phyloP scores from a whole-genome alignment of 768 basidiomycete species.

The Goffeauzyma gilvescens region DNA sequence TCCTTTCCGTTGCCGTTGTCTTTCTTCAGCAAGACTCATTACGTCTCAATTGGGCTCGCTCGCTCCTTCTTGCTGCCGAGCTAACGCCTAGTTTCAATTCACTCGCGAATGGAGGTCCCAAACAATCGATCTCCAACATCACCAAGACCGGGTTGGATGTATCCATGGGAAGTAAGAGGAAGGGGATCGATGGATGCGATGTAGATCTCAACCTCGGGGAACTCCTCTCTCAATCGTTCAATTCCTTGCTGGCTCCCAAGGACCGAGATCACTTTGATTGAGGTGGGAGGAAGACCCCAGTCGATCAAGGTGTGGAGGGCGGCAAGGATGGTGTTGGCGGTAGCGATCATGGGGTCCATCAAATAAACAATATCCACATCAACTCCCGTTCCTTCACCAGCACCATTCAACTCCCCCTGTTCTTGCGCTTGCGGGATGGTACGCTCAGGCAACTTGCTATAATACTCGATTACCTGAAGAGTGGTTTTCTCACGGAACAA shows the following conservation, averaged over 20 bases:
- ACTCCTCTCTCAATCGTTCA: conserved; percentile 43
- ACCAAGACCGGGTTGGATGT: conserved; percentile 76
- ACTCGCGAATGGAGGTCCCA: too few relatives aligned
- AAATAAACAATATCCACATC: conserved; percentile 70
- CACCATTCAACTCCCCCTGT: too few relatives aligned
- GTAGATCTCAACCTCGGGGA: conserved; percentile 79
- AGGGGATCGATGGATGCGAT: conserved; percentile 61
- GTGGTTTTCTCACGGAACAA: conserved; percentile 52
- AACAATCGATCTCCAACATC: conserved; percentile 53
- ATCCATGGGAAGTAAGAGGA: conserved; percentile 49
- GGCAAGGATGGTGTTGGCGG: conserved; percentile 77
- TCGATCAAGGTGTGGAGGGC: conserved; percentile 48
- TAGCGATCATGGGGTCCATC: conserved; percentile 81
- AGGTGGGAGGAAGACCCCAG: conserved; percentile 37
- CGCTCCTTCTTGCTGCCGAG: too few relatives aligned
- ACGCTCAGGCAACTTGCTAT: conserved; percentile 58
- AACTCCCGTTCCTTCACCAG: too few relatives aligned
- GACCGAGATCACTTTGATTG: conserved; percentile 64
- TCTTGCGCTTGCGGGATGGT: too few relatives aligned
- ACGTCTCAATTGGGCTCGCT: too few relatives aligned
- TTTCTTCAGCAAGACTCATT: too few relatives aligned
- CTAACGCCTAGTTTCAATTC: too few relatives aligned
- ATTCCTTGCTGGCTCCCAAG: conserved; percentile 63
- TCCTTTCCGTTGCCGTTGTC: too few relatives aligned
- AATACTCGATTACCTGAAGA: conserved; percentile 74